Base-by-base conservation (phyloP, 1,139 yeast species). In the Yamadazyma friedrichii region DNA sequence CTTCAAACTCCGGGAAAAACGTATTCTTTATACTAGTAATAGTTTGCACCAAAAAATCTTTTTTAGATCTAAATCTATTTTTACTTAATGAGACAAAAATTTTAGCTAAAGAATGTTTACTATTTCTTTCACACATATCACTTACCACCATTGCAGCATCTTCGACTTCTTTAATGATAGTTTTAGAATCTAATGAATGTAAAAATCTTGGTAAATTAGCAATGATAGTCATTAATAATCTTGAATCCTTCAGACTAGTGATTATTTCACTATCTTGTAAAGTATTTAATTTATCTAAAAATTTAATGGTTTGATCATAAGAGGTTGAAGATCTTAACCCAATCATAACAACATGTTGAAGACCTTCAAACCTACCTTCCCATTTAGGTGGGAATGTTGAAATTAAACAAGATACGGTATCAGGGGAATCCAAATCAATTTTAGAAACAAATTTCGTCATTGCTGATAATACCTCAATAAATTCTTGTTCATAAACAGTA, bases 331-430 rank as follows among this genome's bases (percentile, higher is more conserved):
- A 89, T 40, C 96, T 68, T 45, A 93, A 67, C 0, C 99, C 99
- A 35, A 80, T 80, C 73, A 88, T 68, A 0, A 91, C 80, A 25
- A 84, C 75, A 40, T 78, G 82, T 52, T 89, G 96, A 9, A 94
- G 66, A 0, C 98, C 98, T 54, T 84, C 93, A 59, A 91, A 93
- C 42, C 82, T 76, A 1, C 97, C 96, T 55, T 88, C 96, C 98
- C 98, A 94, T 49, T 87, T 85, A 0, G 95, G 84, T 0, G 99
- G 99, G 58, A 91, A 93, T 0, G 94, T 85, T 0, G 94, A 78
- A 15, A 88, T 78, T 43, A 91, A 70, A 59, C 95, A 84, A 15
- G 85, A 78, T 2, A 89, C 93, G 0, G 95, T 88, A 43, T 88
- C 96, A 0, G 84, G 85, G 0, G 95, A 82, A 51, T 86, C 91